Percentiles rank a stretch among this genome's conserved stretches.
phyloP scores from a whole-genome alignment of 208 protist genomes.

The Leishmania gerbilli region DNA sequence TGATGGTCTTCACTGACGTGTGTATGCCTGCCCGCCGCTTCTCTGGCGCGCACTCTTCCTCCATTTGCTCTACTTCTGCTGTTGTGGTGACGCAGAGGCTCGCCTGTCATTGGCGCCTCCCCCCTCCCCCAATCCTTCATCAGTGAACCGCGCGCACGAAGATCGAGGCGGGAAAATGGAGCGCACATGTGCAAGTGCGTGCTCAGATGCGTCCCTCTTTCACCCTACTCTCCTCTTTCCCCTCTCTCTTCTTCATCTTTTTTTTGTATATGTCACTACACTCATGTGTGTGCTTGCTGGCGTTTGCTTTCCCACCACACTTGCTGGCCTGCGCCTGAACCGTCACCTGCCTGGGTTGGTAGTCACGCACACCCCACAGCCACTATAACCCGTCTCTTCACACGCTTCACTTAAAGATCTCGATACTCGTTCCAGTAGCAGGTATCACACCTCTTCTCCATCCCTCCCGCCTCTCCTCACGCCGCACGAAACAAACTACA shows the following conservation, averaged over 20 bases:
- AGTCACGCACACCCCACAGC: not conserved
- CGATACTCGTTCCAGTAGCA: not conserved
- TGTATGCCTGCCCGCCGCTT: not conserved
- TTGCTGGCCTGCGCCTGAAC: not conserved
- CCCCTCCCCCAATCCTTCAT: not conserved
- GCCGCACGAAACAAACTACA: not conserved
- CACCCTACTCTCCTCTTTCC: not conserved
- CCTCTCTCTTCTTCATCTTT: not conserved
- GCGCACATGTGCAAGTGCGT: not conserved
- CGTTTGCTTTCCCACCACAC: not conserved
- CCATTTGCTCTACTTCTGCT: not conserved
- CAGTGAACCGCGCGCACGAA: not conserved
- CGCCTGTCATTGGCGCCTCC: not conserved
- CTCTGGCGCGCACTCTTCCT: not conserved
- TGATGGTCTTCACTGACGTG: not conserved
- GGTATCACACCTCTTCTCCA: not conserved
- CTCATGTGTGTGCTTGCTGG: not conserved
- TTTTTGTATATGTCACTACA: not conserved
- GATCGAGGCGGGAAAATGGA: not conserved
- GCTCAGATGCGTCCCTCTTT: not conserved
- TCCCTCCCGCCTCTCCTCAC: not conserved
- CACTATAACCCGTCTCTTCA: not conserved
- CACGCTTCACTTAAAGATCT: not conserved
- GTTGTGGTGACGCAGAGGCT: not conserved
- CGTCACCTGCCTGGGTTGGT: not conserved